Evolutionary conservation across 495 filamentous ascomycete genomes (phyloP).

Genomic region (Penicillium nucicola): DNA sequence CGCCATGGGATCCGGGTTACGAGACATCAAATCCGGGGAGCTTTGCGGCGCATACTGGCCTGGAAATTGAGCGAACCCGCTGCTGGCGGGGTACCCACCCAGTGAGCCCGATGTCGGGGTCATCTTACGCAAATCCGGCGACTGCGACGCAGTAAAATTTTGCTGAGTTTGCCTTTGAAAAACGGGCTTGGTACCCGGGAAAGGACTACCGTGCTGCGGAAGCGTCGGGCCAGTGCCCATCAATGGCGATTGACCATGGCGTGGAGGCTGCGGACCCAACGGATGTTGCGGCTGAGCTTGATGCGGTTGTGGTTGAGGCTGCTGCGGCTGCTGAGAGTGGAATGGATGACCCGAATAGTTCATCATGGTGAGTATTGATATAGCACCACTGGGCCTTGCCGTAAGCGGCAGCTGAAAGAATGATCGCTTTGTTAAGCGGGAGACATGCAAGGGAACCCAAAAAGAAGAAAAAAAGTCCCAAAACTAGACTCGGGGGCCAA

Average conservation of each 20-base stretch:
- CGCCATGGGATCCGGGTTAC: slow-evolving; percentile 30
- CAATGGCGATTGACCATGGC: slow-evolving; percentile 32
- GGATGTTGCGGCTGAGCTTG: slow-evolving; percentile 16
- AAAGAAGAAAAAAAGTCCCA: not conserved
- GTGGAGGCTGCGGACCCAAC: slow-evolving; percentile 15
- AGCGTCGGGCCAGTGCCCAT: slow-evolving; percentile 25
- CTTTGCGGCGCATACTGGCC: slow-evolving; percentile 33
- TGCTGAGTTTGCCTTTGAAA: slow-evolving; percentile 30
- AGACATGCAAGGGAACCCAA: slow-evolving; percentile 22
- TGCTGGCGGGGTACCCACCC: slow-evolving; percentile 30
- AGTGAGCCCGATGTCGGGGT: slow-evolving; percentile 33
- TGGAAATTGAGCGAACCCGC: slow-evolving; percentile 29
- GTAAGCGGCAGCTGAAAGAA: slow-evolving; percentile 17
- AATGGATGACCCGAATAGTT: slow-evolving; percentile 35
- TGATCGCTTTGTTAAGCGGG: slow-evolving; percentile 4
- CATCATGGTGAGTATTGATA: slow-evolving; percentile 23
- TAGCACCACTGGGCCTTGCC: slow-evolving; percentile 11
- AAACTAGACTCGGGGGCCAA: not conserved
- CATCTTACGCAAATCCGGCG: slow-evolving; percentile 40
- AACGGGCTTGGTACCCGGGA: slow-evolving; percentile 23
- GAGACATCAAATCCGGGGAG: slow-evolving; percentile 33
- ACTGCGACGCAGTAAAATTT: slow-evolving; percentile 25
- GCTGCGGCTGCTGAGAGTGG: slow-evolving; percentile 27
- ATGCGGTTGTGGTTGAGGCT: slow-evolving; percentile 27
- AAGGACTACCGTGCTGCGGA: slow-evolving; percentile 29